phyloP scores from a whole-genome alignment of 176 grass and related monocot genomes.

The Paspalum notatum region DNA sequence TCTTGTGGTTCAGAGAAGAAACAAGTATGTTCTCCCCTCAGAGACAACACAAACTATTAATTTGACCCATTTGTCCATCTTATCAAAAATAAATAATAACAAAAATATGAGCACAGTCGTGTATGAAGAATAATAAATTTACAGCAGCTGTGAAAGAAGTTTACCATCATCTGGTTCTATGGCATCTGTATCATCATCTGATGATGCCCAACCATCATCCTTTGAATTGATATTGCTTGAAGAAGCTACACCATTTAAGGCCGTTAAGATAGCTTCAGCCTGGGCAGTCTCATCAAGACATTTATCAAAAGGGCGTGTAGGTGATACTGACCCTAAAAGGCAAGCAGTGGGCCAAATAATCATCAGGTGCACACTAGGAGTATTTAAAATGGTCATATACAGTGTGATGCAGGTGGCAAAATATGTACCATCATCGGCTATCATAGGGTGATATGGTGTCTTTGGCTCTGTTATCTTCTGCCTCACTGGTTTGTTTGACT shows the following conservation, averaged over 20 bases:
- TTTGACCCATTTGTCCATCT: background rate
- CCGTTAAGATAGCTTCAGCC: conserved; percentile 74
- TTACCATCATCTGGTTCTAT: conserved; percentile 86
- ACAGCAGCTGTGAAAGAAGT: conserved; percentile 25
- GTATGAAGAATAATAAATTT: background rate
- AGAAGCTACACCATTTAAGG: conserved; percentile 81
- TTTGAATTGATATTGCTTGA: conserved; percentile 60
- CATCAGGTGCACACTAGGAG: conserved; percentile 5
- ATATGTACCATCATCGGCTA: conserved; percentile 79
- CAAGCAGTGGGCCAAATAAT: conserved; percentile 21
- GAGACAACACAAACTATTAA: background rate
- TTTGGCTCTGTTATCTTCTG: conserved; percentile 98
- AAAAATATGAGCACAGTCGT: background rate
- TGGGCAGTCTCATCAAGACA: conserved; percentile 76
- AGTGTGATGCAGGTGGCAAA: conserved; percentile 31
- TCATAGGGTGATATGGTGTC: conserved; percentile 92
- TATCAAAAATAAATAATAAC: background rate
- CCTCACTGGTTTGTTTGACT: conserved; percentile 90
- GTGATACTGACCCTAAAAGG: conserved; percentile 52
- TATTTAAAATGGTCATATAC: conserved; percentile 13
- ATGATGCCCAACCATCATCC: conserved; percentile 72
- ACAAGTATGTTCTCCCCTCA: background rate
- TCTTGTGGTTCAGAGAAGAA: background rate
- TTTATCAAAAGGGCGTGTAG: conserved; percentile 73
- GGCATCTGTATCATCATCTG: conserved; percentile 74